Evolutionary conservation across 1,139 yeast species (phyloP).

Genomic region (Pichiaceae sp.): DNA sequence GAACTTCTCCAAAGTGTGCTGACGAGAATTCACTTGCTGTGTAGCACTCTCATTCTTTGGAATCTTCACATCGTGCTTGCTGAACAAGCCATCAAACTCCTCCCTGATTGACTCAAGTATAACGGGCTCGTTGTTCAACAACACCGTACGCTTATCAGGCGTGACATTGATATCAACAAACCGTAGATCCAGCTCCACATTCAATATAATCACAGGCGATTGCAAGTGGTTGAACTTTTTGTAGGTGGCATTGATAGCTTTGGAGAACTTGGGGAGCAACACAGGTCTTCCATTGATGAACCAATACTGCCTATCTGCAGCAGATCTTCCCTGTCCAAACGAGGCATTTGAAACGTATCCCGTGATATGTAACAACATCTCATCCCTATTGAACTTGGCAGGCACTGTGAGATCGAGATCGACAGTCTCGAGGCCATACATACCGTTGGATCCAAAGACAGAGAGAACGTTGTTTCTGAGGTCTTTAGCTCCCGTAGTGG

Average conservation of each 20-base stretch:
- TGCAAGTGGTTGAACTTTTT: slow-evolving; percentile 64
- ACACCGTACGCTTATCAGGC: slow-evolving; percentile 75
- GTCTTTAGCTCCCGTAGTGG: slow-evolving; percentile 38
- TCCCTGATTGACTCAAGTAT: slow-evolving; percentile 45
- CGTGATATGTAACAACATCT: slow-evolving; percentile 27
- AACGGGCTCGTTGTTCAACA: slow-evolving; percentile 57
- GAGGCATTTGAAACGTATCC: slow-evolving; percentile 74
- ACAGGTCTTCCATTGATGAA: slow-evolving; percentile 77
- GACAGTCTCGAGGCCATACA: slow-evolving; percentile 47
- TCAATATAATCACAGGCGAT: slow-evolving; percentile 60
- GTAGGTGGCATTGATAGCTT: slow-evolving; percentile 66
- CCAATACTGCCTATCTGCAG: slow-evolving; percentile 66
- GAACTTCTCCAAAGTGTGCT: slow-evolving; percentile 8
- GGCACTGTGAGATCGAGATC: slow-evolving; percentile 14
- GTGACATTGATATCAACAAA: slow-evolving; percentile 77
- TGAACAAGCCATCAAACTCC: slow-evolving; percentile 33
- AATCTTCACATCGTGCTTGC: slow-evolving; percentile 35
- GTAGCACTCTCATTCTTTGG: slow-evolving; percentile 22
- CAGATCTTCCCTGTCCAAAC: slow-evolving; percentile 65
- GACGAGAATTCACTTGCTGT: slow-evolving; percentile 5
- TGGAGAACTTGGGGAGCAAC: slow-evolving; percentile 42
- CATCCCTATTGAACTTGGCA: slow-evolving; percentile 8
- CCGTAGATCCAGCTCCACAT: slow-evolving; percentile 44
- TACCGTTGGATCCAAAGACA: slow-evolving; percentile 62
- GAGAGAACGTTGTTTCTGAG: slow-evolving; percentile 51